Base-by-base conservation (phyloP, 2,329 filamentous ascomycete genomes). In the Hymenoscyphus salicellus region DNA sequence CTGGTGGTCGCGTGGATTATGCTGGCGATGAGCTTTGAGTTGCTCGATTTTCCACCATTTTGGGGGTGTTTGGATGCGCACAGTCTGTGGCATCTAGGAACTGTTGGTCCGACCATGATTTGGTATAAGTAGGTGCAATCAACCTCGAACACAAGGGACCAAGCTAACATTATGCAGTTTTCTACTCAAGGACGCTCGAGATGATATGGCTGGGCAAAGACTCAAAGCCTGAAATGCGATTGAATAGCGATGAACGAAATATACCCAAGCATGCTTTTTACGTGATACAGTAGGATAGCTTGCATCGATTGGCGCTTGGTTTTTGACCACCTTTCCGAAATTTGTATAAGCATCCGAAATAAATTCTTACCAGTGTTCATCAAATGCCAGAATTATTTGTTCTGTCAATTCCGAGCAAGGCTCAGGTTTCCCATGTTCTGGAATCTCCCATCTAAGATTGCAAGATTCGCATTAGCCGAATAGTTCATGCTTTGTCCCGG, bases 51-150 rank as follows among this genome's bases (percentile, higher is more conserved):
- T 73, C 86, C 95, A 62, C 95, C 95, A 1, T 84, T 91, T 79
- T 83, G 85, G 76, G 91, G 92, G 7, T 87, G 89, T 77, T 78
- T 99, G 60, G 95, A 99, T 82, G 95, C 95, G 3, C 95, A 99
- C 79, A 93, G 91, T 73, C 78, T 99, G 68, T 99, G 95, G 95
- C 95, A 99, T 83, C 76, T 97, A 67, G 92, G 93, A 63, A 99
- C 95, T 0, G 94, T 99, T 60, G 84, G 85, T 36, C 95, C 95
- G 10, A 92, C 92, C 0, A 81, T 95, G 59, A 84, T 96, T 81
- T 97, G 91, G 91, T 99, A 99, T 78, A 93, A 90, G 93, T 98
- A 81, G 83, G 92, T 88, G 55, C 11, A 28, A n/a, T 7, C 26
- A 5, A 11, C 41, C 16, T 16, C 10, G 2, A 55, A 20, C 14